Evolutionary conservation across 495 filamentous ascomycete species (phyloP), one percentile per base, ranked within the genome.

Genomic region (Amorphotheca resinae): DNA sequence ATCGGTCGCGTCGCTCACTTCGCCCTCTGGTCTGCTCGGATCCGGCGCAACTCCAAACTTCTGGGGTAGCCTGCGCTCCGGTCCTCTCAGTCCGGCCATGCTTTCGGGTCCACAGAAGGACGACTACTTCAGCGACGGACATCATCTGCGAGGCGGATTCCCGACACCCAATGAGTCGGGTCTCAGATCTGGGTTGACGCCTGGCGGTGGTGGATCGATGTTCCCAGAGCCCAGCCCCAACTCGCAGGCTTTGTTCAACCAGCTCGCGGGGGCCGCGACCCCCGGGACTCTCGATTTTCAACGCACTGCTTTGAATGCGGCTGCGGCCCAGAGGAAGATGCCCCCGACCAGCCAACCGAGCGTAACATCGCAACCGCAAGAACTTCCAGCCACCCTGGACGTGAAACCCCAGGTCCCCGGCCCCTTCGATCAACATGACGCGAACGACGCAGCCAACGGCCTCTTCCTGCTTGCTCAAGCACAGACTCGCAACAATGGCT

Each of bases 41-140:
- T 81, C 84, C 36, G 72, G 75, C 54, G 69, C 68, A 22, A 77
- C 74, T 21, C 70, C 73, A 56, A 84, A 82, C 54, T 76, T 77
- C 64, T 96, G 91, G 88, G 72, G 71, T 51, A 80, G 87, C 55
- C 68, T 98, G 50, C 78, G 91, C 39, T 86, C 87, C 38, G 91
- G 91, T 48, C 91, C 93, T 18, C 61, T 98, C 54, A 96, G 91
- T 60, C 91, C 91, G 64, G 91, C 91, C 43, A 98, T 98, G 91
- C 78, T 98, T 16, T 82, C 87, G 35, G 91, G 87, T 25, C 91
- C 84, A 15, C 33, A 42, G 23, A 74, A 80, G 35, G 70, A 69
- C 64, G 64, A 81, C 64, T 69, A 82, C 51, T 75, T 80, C 46
- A 76, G 68, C 53, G 87, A 93, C 58, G 87, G 84, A 6, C 77